Evolutionary conservation across 352 stramenopile species (phyloP), one percentile per base, ranked within the genome.

Genomic region (Phytophthora kernoviae): DNA sequence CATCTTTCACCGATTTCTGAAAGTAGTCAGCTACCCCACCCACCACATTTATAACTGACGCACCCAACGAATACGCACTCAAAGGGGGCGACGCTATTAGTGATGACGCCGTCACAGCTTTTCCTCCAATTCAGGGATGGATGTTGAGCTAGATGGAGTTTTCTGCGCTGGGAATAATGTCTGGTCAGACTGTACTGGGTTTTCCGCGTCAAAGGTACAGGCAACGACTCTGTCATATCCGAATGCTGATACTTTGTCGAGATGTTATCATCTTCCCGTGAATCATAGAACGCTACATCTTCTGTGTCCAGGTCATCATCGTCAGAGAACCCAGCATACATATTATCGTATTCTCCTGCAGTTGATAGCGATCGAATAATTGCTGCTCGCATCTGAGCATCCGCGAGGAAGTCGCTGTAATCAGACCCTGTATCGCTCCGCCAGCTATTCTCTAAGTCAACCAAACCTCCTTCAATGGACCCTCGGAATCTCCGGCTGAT

Each of bases 381-480:
- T 6, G 81, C 84, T 17, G 84, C 81, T 49, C 84, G 75, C 84
- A 93, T 87, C 40, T 91, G 79, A n/a, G 84, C 79, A 43, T 93
- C 84, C 1, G 74, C 70, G 6, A 93, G 56, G 34, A 91, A 91
- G 57, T 91, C 84, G 45, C 75, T 92, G 48, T 90, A 91, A 60
- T 93, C 79, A 0, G 81, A 92, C 3, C 76, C 84, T 14, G 76
- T 71, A 57, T 94, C 86, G 39, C 81, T 92, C 43, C 72, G 70
- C 81, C 85, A 91, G 21, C 72, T 87, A 47, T 75, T 69, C 5
- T 90, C 73, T 17, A 78, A 69, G 21, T 89, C 59, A 45, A 39
- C 65, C 33, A 72, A 48, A 15, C 41, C 51, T 18, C 64, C 59
- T 33, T 80, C 73, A 20, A 70, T 58, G 2, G 75, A 82, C 0